Conservation (phyloP, 208 protist genomes). For the Trichomonas gallinae region DNA sequence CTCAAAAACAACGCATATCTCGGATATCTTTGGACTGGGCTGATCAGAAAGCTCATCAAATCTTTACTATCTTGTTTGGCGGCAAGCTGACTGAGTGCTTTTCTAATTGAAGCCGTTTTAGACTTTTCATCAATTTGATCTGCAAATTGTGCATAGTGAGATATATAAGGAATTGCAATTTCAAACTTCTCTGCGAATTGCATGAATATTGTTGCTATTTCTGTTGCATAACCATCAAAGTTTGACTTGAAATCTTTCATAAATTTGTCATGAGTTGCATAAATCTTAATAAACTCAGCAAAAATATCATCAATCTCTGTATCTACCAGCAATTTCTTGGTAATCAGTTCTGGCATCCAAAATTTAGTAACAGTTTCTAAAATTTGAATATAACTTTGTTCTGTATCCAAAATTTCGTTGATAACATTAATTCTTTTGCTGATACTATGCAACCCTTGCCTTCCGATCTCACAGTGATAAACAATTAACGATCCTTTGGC, state of each 20-base stretch:
- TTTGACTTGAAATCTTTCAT: not conserved
- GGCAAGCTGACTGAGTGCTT: not conserved
- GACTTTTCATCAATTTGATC: not conserved
- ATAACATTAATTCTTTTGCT: not conserved
- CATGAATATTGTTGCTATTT: not conserved
- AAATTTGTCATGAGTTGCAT: not conserved
- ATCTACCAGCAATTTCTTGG: not conserved
- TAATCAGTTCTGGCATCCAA: not conserved
- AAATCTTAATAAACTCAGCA: not conserved
- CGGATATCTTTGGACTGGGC: conserved; percentile 28
- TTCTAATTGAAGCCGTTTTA: not conserved
- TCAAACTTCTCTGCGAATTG: not conserved
- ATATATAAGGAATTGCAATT: not conserved
- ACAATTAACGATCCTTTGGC: not conserved
- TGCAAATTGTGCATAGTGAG: not conserved
- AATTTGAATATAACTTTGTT: not conserved
- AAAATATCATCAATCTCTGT: not conserved
- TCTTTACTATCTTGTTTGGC: not conserved
- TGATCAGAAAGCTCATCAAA: not conserved
- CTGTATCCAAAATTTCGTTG: not conserved
- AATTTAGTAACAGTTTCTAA: not conserved
- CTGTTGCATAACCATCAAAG: not conserved
- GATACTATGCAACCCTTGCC: not conserved
- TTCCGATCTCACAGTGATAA: not conserved
- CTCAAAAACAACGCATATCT: not conserved